Evolutionary conservation across 768 basidiomycete genomes (phyloP).

Genomic region (Suillus sp.): DNA sequence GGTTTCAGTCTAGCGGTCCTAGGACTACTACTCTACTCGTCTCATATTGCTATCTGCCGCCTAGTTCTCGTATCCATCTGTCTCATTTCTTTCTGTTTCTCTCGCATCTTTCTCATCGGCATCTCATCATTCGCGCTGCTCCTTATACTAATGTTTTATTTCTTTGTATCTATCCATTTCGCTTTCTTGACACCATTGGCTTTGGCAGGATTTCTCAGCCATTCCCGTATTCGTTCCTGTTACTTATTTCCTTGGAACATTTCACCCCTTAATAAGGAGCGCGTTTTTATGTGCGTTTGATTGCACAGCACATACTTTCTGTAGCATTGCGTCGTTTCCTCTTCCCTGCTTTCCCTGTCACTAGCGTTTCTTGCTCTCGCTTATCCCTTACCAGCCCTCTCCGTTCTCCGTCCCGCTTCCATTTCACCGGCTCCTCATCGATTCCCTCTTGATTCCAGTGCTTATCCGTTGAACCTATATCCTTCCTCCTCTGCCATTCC

Average conservation of each 20-base stretch:
- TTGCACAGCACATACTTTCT: slow-evolving; percentile 31
- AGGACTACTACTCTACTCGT: slow-evolving; percentile 36
- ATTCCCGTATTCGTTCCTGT: slow-evolving; percentile 21
- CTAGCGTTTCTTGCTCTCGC: slow-evolving; percentile 15
- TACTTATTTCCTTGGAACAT: slow-evolving; percentile 40
- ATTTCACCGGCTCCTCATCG: not conserved
- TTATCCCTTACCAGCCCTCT: slow-evolving; percentile 13
- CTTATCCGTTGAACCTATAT: not conserved
- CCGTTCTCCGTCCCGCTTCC: slow-evolving; percentile 10
- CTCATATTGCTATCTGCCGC: slow-evolving; percentile 38
- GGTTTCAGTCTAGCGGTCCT: slow-evolving; percentile 29
- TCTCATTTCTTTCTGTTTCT: slow-evolving; percentile 16
- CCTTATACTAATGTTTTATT: slow-evolving; percentile 34
- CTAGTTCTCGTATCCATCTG: slow-evolving; percentile 24
- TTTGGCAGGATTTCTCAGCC: slow-evolving; percentile 36
- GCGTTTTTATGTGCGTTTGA: slow-evolving; percentile 32
- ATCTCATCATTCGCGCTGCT: slow-evolving; percentile 22
- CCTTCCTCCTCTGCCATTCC: not conserved
- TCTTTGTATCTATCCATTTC: slow-evolving; percentile 36
- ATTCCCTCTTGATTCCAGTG: not conserved
- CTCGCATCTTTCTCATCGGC: slow-evolving; percentile 16
- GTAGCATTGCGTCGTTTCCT: slow-evolving; percentile 38
- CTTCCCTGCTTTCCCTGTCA: slow-evolving; percentile 30
- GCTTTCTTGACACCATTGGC: slow-evolving; percentile 29
- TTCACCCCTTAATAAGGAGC: slow-evolving; percentile 38